These are phyloP conservation scores for Carex littledalei DNA, from an alignment of 176 grass and related monocot species.

Conservation along the genomic window DNA sequence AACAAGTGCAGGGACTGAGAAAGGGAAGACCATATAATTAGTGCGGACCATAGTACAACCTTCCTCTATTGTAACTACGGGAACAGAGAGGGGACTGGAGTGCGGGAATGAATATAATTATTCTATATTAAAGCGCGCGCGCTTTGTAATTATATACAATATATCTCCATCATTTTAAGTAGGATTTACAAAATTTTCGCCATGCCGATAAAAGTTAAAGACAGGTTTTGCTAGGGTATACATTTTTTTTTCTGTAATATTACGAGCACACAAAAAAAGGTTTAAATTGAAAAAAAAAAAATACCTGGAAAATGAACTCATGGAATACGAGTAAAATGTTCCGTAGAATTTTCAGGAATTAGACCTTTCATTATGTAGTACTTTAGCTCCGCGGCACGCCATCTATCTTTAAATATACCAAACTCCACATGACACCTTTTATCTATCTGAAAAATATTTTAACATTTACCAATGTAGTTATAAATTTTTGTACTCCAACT, in stretches of 20 bases:
- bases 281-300: background rate
- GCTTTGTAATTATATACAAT: no score
- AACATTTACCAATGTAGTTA: background rate
- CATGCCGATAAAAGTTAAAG: no score
- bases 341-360: background rate
- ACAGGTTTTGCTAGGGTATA: no score
- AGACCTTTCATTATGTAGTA: background rate
- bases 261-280: background rate
- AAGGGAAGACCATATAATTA: no score
- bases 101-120: no score
- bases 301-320: background rate
- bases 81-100: no score
- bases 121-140: background rate
- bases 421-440: background rate
- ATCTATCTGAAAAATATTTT: slow-evolving; percentile 4
- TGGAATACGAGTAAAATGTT: background rate
- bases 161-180: background rate
- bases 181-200: no score
- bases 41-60: no score
- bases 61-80: no score
- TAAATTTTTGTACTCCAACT: background rate
- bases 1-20: no score
- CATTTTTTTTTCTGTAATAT: background rate
- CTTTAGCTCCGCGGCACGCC: background rate
- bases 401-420: background rate